Evolutionary conservation across 1,284 basidiomycete genomes (phyloP).

Genomic region (Rhodotorula sp.): DNA sequence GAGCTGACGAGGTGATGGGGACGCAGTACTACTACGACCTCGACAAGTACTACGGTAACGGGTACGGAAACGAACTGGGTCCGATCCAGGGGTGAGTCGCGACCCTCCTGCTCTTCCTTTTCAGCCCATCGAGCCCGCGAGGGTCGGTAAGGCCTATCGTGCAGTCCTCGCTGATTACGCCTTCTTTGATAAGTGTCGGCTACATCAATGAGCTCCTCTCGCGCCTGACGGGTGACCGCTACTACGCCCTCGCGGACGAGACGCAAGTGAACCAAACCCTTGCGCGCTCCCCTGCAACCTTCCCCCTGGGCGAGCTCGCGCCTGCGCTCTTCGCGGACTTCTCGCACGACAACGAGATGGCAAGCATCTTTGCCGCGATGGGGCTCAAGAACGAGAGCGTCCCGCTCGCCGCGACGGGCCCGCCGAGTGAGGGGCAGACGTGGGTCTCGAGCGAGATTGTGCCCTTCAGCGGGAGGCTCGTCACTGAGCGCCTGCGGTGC

Average conservation of each 20-base stretch:
- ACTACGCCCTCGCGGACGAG: slow-evolving; percentile 59
- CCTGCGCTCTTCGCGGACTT: slow-evolving; percentile 36
- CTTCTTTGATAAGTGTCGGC: no score
- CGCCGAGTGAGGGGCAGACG: slow-evolving; percentile 39
- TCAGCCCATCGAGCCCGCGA: background rate
- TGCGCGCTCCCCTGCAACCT: slow-evolving; percentile 64
- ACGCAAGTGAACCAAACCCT: slow-evolving; percentile 78
- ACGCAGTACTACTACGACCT: slow-evolving; percentile 60
- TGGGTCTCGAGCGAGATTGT: slow-evolving; percentile 66
- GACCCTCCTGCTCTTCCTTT: background rate
- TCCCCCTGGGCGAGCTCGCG: slow-evolving; percentile 56
- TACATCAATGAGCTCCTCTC: slow-evolving; percentile 81
- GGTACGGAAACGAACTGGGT: slow-evolving; percentile 52
- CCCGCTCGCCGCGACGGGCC: background rate
- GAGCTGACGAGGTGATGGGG: background rate
- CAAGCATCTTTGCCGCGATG: slow-evolving; percentile 12
- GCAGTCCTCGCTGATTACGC: background rate
- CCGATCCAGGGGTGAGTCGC: slow-evolving; percentile 63
- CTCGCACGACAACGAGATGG: slow-evolving; percentile 37
- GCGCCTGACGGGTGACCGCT: slow-evolving; percentile 62
- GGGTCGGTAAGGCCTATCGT: background rate
- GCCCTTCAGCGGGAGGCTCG: slow-evolving; percentile 66
- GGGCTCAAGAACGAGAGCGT: slow-evolving; percentile 19
- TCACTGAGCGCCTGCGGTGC: slow-evolving; percentile 60
- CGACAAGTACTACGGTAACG: slow-evolving; percentile 67